Base-by-base conservation (phyloP, 371 early-diverging fungal species). In the Smittium culicis region DNA sequence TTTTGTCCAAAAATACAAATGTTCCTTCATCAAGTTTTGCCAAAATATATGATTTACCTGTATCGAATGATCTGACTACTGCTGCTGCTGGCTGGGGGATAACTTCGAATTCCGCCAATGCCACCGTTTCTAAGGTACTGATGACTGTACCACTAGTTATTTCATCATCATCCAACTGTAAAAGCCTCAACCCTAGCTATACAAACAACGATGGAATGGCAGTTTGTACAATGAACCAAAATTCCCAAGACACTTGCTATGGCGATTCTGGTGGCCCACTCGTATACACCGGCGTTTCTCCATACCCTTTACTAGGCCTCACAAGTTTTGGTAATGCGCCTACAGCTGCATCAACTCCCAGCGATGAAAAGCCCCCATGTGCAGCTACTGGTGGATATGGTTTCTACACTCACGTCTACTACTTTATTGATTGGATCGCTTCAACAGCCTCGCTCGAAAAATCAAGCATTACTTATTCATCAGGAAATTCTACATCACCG, bases 201-300 rank as follows among this genome's bases (percentile, higher is more conserved):
- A 27, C 54, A 56, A 34, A 34, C 20, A 35, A 30, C 58, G 30
- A 30, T 32, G 62, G 32, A 3, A 60, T 56, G 24, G 67, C 64
- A 63, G 34, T 77, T 60, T 77, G 76, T 67, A 71, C 74, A 3
- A 68, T 70, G 27, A 71, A 66, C 16, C 55, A 61, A 20, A 68
- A 27, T 2, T 74, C 74, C 33, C 60, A 64, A 28, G 74, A 71
- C 58, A 69, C 78, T 31, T 77, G 78, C 70, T 58, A 55, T 8
- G 78, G 76, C 31, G 78, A 75, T 67, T 72, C 72, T 20, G 78
- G 78, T 1, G 78, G 76, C 32, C 78, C 76, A 0, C 65, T 77
- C 2, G 16, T 3, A 3, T 62, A 27, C 25, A 14, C 62, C 30
- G 32, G 20, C 3, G 30, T 25, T 35, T 32, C 34, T 27, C 14